Evolutionary conservation across 139 green algal genomes (phyloP), one percentile per base, ranked within the genome.

Genomic region (Desmodesmus armatus): DNA sequence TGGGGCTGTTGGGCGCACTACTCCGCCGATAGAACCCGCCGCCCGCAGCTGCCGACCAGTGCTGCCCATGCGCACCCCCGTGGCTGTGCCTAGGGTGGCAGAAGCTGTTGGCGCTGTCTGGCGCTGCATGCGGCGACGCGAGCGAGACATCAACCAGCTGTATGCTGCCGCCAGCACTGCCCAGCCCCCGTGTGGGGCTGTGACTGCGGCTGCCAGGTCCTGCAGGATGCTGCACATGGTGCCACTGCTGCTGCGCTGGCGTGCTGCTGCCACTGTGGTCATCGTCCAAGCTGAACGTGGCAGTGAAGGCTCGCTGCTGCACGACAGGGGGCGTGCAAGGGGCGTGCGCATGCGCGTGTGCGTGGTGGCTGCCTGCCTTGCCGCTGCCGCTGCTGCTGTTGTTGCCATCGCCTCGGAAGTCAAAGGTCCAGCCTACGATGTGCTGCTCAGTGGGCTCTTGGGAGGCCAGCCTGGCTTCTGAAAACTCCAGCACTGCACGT

Each of bases 401-500:
- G 5, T 78, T 3, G 40, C 43, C 44, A 70, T n/a, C 27, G 69
- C 29, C 3, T 47, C 67, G n/a, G n/a, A n/a, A n/a, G n/a, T n/a
- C n/a, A n/a, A n/a, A n/a, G n/a, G n/a, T n/a, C n/a, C n/a, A n/a
- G n/a, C n/a, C n/a, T n/a, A n/a, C 31, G 35, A 25, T 49, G 67
- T 31, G 40, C 27, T 74, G 47, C 31, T 62, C 55, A 51, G 31
- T 21, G 70, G 29, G n/a, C n/a, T n/a, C n/a, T n/a, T n/a, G n/a
- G n/a, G n/a, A n/a, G n/a, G n/a, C n/a, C n/a, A 69, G 49, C 74
- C 43, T 19, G 17, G 29, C 77, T 80, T 53, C 15, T 53, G 69
- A 82, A 51, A 86, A 90, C 0, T 89, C 70, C 40, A 99, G 78
- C 43, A 99, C 84, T 2, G 97, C 96, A 0, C 49, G 55, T 0